These are phyloP conservation scores for Drechslerella dactyloides DNA, from an alignment of 2,329 filamentous ascomycete genomes.

Conservation along the genomic window DNA sequence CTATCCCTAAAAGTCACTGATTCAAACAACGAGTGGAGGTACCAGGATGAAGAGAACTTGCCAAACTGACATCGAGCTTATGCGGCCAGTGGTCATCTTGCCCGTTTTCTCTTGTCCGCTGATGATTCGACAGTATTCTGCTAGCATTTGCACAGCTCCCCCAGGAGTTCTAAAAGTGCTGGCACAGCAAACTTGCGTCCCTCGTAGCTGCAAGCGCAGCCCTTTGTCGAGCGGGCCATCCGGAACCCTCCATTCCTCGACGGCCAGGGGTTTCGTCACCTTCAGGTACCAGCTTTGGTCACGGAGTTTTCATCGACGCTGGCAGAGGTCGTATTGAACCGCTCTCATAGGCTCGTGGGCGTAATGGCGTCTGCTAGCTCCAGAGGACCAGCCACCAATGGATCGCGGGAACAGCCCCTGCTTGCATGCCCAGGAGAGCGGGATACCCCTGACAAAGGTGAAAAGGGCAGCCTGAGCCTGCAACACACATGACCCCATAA, in stretches of 20 bases:
- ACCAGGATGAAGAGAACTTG: conserved; percentile 32
- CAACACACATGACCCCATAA: conserved; percentile 44
- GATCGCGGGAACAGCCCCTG: conserved; percentile 43
- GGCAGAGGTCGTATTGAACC: conserved; percentile 10
- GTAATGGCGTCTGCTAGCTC: conserved; percentile 46
- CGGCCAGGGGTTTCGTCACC: conserved; percentile 4
- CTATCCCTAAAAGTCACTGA: conserved; percentile 24
- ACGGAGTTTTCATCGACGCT: conserved; percentile 12
- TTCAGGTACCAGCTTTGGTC: conserved; percentile 3
- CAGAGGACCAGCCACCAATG: conserved; percentile 45
- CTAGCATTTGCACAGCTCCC: not conserved
- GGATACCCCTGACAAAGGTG: conserved; percentile 49
- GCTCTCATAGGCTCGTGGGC: conserved; percentile 40
- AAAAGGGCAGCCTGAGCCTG: conserved; percentile 40
- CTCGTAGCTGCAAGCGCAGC: not conserved
- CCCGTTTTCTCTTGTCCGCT: conserved; percentile 16
- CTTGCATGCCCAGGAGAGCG: conserved; percentile 43
- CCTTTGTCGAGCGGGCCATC: conserved; percentile 5
- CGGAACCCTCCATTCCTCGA: conserved; percentile 5
- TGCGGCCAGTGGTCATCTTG: conserved; percentile 20
- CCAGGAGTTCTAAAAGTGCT: not conserved
- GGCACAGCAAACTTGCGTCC: not conserved
- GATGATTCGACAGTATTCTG: conserved; percentile 18
- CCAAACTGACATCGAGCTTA: conserved; percentile 25
- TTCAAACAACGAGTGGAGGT: conserved; percentile 35